A percentile compares a stretch with the other conserved stretches of the same genome.
These are phyloP conservation scores for Heliamphora pulchella DNA, from an alignment of 179 eudicot species.

Conservation along the genomic window DNA sequence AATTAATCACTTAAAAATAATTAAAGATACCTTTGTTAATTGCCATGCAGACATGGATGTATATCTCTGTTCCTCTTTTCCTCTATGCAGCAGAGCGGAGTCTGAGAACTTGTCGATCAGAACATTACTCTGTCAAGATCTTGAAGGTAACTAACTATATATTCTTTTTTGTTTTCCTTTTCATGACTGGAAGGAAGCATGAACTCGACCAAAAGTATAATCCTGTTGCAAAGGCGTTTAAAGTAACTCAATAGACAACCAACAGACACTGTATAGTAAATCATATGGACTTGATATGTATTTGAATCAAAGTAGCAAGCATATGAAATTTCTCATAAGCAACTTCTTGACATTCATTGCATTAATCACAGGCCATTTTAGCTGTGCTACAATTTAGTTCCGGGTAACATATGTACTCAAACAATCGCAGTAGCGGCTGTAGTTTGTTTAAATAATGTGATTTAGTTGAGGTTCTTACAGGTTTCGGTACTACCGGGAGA, in stretches of 20 bases:
- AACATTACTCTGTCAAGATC: constrained; percentile 55
- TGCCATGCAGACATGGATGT: constrained; percentile 42
- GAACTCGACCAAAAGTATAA: background rate
- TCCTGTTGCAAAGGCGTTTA: background rate
- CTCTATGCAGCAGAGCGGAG: constrained; percentile 63
- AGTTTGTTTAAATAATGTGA: background rate
- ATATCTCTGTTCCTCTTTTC: constrained; percentile 53
- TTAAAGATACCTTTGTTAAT: constrained; percentile 9
- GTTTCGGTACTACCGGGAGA: constrained; percentile 75
- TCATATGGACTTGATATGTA: background rate
- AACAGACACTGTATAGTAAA: background rate
- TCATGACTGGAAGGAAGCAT: background rate
- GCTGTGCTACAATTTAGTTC: background rate
- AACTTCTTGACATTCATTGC: background rate
- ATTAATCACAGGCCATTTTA: background rate
- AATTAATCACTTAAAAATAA: background rate
- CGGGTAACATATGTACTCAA: constrained; percentile 15
- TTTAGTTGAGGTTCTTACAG: constrained; percentile 28
- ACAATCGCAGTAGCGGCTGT: constrained; percentile 20
- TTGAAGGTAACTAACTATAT: constrained; percentile 48
- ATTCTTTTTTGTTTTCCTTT: no score
- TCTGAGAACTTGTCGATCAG: constrained; percentile 65
- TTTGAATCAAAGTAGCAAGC: background rate
- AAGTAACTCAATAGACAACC: background rate
- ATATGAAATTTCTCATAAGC: background rate